phyloP scores from a whole-genome alignment of 73 alveolate genomes.

The Paramecium octaurelia region DNA sequence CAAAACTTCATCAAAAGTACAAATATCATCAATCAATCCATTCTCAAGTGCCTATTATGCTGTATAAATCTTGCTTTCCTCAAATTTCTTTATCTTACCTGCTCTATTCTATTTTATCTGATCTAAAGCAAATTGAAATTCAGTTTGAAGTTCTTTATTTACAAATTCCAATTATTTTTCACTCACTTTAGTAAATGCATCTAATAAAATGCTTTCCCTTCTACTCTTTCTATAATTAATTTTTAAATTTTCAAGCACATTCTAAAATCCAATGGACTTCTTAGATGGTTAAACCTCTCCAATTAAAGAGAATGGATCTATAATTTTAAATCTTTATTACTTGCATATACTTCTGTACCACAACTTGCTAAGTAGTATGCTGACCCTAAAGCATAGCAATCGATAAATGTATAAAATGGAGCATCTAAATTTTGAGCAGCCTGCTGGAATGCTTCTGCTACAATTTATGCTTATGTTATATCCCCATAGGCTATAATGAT shows the following conservation, averaged over 20 bases:
- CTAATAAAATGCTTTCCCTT: background rate
- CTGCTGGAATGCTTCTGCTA: background rate
- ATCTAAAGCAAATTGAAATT: background rate
- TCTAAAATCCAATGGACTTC: background rate
- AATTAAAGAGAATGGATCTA: slow-evolving; percentile 22
- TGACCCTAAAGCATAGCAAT: slow-evolving; percentile 4
- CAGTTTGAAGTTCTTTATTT: background rate
- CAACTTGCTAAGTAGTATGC: slow-evolving; percentile 37
- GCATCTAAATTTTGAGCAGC: background rate
- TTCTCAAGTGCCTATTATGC: slow-evolving; percentile 24
- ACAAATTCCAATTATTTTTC: background rate
- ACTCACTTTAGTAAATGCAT: slow-evolving; percentile 15
- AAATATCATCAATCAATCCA: background rate
- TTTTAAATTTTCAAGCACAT: background rate
- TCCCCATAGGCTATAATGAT: background rate
- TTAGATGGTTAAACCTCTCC: background rate
- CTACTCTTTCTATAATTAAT: background rate
- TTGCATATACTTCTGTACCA: slow-evolving; percentile 25
- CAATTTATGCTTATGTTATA: background rate
- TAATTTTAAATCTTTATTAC: background rate
- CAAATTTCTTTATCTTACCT: background rate
- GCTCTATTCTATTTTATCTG: background rate
- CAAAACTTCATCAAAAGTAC: slow-evolving; percentile 21
- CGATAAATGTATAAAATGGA: background rate
- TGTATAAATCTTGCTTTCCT: background rate